Evolutionary conservation across 768 basidiomycete species (phyloP), one percentile per base, ranked within the genome.

Genomic region (Terana coerulea): DNA sequence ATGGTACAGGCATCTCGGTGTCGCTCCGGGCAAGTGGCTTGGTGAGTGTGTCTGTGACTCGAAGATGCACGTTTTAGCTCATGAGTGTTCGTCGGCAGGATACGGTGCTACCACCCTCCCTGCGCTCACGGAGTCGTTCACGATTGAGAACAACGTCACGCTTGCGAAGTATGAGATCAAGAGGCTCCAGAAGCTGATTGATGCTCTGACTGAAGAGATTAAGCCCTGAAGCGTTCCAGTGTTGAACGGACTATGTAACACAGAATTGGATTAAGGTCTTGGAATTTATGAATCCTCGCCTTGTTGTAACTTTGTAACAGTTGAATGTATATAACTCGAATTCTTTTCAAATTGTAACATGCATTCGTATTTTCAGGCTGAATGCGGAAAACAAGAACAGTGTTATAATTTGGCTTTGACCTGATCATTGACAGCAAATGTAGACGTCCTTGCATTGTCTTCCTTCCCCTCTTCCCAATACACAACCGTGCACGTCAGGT

Each of bases 71-170:
- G 21, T 9, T 24, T 9, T 10, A 50, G 28, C 40, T 36, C 50
- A 15, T 25, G 35, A 7, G 8, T 49, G 31, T 37, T 31, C 17
- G 12, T 36, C 26, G 9, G 1, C 59, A 88, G 87, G 88, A 4
- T 90, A 91, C 60, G 90, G 90, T 5, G 88, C 91, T 2, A 92
- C 91, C 0, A 90, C 90, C 0, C 74, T 94, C 54, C 92, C 91
- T 1, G 89, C 76, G 14, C 69, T 94, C 25, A 86, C 83, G 0
- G 91, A 95, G 63, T 79, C 90, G 0, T 76, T 94, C 58, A 75
- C 79, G 21, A 74, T 82, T 33, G 88, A 92, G 47, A 73, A 79
- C 59, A 83, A 89, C 60, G 66, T 68, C 11, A 81, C 79, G 0
- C 64, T 84, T 55, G 84, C 84, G 1, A 62, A 78, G 53, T 66